Conservation (phyloP, 2,329 filamentous ascomycete genomes). For the Chaetomium strumarium region DNA sequence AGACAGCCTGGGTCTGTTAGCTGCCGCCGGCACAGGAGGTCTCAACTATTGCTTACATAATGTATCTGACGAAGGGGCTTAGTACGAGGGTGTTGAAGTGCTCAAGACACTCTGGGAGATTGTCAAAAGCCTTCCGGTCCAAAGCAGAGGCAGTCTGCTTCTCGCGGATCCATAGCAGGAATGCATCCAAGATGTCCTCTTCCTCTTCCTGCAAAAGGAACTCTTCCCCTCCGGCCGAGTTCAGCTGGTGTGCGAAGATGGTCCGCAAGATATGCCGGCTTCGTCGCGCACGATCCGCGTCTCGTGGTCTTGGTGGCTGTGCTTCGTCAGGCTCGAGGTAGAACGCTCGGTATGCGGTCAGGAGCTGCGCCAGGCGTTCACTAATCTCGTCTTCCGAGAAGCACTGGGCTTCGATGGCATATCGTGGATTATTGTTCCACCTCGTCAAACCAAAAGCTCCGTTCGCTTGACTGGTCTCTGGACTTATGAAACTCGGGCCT, state of each 20-base stretch:
- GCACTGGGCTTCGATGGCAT: conserved; percentile 11
- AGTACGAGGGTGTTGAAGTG: background rate
- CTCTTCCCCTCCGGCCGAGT: conserved; percentile 9
- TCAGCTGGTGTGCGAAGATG: conserved; percentile 12
- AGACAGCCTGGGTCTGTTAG: conserved; percentile 6
- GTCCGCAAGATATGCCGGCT: conserved; percentile 13
- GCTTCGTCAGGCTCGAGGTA: conserved; percentile 12
- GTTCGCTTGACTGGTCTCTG: background rate
- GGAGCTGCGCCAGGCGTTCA: conserved; percentile 10
- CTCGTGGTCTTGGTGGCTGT: background rate
- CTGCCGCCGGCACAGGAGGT: background rate
- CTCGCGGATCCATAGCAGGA: conserved; percentile 15
- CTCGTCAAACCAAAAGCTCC: background rate
- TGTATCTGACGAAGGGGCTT: conserved; percentile 10
- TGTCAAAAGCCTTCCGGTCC: conserved; percentile 1
- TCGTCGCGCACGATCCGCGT: background rate
- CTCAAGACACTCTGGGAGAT: conserved; percentile 5
- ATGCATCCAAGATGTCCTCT: conserved; percentile 18
- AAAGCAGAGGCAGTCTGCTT: background rate
- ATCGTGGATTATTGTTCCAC: background rate
- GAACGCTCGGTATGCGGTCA: conserved; percentile 17
- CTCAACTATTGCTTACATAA: conserved; percentile 13
- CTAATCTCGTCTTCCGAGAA: conserved; percentile 19
- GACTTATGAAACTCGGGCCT: background rate
- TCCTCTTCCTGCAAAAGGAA: conserved; percentile 17